These are phyloP conservation scores for Geum urbanum DNA, from an alignment of 306 rosid genomes.

Conservation along the genomic window DNA sequence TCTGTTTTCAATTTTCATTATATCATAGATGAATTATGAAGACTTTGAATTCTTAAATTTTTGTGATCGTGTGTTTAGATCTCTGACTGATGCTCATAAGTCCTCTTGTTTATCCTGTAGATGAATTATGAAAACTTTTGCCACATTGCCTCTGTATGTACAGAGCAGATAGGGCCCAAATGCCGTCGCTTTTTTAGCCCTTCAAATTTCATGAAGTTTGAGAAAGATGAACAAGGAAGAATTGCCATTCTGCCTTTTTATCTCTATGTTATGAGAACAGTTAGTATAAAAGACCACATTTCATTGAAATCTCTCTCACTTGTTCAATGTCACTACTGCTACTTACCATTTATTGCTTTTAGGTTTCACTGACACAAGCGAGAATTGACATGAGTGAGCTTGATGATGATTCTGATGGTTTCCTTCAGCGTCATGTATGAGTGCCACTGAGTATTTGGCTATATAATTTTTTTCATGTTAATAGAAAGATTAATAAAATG, in stretches of 20 bases:
- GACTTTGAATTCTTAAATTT: not conserved
- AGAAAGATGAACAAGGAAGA: conserved; percentile 98
- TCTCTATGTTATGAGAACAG: conserved; percentile 99
- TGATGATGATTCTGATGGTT: conserved; percentile 97
- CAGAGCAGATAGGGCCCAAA: conserved; percentile 96
- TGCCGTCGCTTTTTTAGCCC: conserved; percentile 96
- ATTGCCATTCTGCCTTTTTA: conserved; percentile 98
- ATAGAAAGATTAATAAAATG: not conserved
- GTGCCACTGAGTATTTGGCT: conserved; percentile 6
- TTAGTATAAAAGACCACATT: conserved; percentile 26
- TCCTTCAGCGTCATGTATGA: conserved; percentile 82
- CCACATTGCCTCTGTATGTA: conserved; percentile 97
- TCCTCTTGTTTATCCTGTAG: conserved; percentile 42
- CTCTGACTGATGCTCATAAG: conserved; percentile 20
- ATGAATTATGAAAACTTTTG: conserved; percentile 99
- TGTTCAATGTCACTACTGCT: conserved; percentile 7
- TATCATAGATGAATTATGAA: no score
- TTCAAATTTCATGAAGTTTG: conserved; percentile 99
- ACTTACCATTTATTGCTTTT: conserved; percentile 33
- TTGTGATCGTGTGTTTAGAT: conserved; percentile 8
- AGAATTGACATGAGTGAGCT: conserved; percentile 99
- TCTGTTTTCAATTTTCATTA: not conserved
- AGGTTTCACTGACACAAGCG: conserved; percentile 99
- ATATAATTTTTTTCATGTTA: not conserved
- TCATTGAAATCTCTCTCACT: not conserved